Conservation (phyloP, 1,139 yeast genomes). For the Keqinozyma sinolaborantium region DNA sequence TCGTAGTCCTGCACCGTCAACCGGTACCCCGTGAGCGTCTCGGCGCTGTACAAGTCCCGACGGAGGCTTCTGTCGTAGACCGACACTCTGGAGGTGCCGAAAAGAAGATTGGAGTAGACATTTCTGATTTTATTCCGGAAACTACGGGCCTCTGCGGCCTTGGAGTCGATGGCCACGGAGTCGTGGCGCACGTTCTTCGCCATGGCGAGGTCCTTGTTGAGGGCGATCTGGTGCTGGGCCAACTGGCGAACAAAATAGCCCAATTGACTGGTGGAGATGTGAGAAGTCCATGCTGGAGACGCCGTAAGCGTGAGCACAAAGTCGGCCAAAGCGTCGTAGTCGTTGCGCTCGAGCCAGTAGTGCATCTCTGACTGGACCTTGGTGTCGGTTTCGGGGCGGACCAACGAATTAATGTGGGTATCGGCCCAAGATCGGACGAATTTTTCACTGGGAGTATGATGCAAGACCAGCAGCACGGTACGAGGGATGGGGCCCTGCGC, state of each 20-base stretch:
- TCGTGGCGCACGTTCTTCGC: constrained; percentile 3
- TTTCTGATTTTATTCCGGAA: constrained; percentile 20
- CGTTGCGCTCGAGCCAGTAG: constrained; percentile 13
- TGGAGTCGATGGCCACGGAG: constrained; percentile 2
- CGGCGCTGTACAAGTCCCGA: constrained; percentile 15
- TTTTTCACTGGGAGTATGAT: constrained; percentile 6
- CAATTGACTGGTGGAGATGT: constrained; percentile 19
- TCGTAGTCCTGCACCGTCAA: constrained; percentile 32
- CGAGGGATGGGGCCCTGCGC: not conserved
- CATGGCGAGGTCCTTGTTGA: constrained; percentile 4
- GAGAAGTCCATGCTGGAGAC: constrained; percentile 3
- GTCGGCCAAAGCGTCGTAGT: constrained; percentile 17
- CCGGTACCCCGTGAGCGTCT: constrained; percentile 7
- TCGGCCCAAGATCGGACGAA: too few species aligned
- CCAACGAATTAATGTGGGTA: constrained; percentile 10
- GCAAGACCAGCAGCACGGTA: constrained; percentile 2
- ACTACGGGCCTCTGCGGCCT: constrained; percentile 1
- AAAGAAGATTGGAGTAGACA: constrained; percentile 26
- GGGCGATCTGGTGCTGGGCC: constrained; percentile 19
- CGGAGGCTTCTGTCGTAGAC: constrained; percentile 20
- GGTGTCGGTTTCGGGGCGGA: constrained; percentile 3
- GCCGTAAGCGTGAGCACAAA: constrained; percentile 17
- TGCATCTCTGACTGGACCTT: constrained; percentile 14
- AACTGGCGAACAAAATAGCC: constrained; percentile 21
- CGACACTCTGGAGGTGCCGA: constrained; percentile 14